Conservation (phyloP, 2,329 filamentous ascomycete species). For the Talaromyces verruculosus region DNA sequence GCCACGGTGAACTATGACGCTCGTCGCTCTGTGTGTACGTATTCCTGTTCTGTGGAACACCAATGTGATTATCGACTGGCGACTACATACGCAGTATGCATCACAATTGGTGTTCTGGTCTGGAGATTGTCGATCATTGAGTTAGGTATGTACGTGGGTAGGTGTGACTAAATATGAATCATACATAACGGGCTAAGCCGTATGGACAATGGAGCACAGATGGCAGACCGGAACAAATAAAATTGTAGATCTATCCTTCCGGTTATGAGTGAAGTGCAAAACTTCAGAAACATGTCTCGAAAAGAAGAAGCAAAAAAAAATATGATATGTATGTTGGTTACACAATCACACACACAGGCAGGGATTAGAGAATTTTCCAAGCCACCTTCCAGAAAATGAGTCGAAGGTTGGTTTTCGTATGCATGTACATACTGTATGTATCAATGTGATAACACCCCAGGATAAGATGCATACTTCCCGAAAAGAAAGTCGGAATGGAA, state of each 20-base stretch:
- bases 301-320: not conserved
- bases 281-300: not conserved
- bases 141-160: not conserved
- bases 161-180: not conserved
- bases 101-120: not conserved
- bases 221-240: not conserved
- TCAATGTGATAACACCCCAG: constrained; percentile 3
- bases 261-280: not conserved
- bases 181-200: not conserved
- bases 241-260: not conserved
- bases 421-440: not conserved
- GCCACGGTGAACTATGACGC: not conserved
- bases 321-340: not conserved
- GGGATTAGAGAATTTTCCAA: constrained; percentile 6
- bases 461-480: not conserved
- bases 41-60: not conserved
- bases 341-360: constrained; percentile 1
- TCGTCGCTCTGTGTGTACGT: not conserved
- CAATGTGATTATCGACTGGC: not conserved
- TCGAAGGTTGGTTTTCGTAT: not conserved
- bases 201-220: too few relatives aligned
- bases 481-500: not conserved
- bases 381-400: constrained; percentile 12
- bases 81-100: not conserved
- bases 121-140: constrained; percentile 6